Percentiles rank a stretch among this genome's conserved stretches.
These are phyloP conservation scores for Picea abies DNA, from an alignment of 83 land plant species.

Conservation along the genomic window DNA sequence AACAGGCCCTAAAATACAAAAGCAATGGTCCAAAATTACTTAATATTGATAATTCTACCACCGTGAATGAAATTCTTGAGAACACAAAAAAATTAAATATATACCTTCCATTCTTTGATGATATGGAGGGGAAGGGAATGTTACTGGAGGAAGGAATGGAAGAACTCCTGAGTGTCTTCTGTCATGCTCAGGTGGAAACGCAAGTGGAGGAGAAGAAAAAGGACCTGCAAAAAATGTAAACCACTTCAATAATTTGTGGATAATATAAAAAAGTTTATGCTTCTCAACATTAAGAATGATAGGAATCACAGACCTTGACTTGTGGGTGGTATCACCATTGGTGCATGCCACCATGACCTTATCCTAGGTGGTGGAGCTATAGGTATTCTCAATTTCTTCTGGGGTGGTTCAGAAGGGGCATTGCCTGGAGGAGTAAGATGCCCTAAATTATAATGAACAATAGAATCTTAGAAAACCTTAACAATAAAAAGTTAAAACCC, in stretches of 20 bases:
- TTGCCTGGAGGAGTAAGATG: neutral
- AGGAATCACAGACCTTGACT: neutral
- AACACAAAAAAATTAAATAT: neutral
- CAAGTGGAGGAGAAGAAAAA: neutral
- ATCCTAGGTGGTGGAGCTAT: neutral
- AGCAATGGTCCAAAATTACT: neutral
- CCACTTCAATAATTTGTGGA: neutral
- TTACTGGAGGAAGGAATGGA: neutral
- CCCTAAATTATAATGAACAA: neutral
- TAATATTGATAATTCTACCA: neutral
- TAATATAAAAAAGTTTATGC: neutral
- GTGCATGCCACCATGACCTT: neutral
- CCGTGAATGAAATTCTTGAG: neutral
- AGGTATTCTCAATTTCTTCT: neutral
- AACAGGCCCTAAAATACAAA: neutral
- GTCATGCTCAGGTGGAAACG: slow-evolving; percentile 1
- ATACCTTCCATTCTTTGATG: neutral
- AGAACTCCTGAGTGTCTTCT: neutral
- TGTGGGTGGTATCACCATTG: neutral
- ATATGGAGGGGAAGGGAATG: neutral
- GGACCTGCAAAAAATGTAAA: slow-evolving; percentile 8
- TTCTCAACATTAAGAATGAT: neutral
- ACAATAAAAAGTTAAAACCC: neutral
- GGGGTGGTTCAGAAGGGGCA: neutral
- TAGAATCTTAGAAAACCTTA: neutral